Evolutionary conservation across 108 stramenopile genomes (phyloP).

Genomic region (Skeletonema tropicum): DNA sequence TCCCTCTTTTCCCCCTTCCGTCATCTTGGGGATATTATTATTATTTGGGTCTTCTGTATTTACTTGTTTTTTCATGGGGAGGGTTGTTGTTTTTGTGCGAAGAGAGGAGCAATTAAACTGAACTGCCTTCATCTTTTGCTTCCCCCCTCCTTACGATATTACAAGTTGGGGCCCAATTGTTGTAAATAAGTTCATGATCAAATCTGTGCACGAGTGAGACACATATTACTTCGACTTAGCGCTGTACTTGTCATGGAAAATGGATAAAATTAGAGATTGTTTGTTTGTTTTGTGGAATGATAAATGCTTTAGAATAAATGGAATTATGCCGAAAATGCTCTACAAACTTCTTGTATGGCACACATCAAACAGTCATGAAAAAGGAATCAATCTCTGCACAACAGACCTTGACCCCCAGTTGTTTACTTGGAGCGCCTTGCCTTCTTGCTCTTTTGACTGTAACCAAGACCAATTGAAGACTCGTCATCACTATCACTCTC

Average conservation of each 20-base stretch:
- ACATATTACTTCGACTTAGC: too few relatives aligned
- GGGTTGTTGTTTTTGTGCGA: not conserved
- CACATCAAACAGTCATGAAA: not conserved
- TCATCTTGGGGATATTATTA: too few relatives aligned
- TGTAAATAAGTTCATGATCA: too few relatives aligned
- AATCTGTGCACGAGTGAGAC: too few relatives aligned
- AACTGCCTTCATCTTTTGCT: not conserved
- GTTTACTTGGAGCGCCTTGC: not conserved
- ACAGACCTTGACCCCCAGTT: not conserved
- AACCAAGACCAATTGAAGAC: not conserved
- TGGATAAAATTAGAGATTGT: not conserved
- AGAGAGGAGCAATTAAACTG: too few relatives aligned
- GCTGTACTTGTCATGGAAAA: not conserved
- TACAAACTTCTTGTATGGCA: not conserved
- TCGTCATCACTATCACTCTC: not conserved
- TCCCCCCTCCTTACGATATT: too few relatives aligned
- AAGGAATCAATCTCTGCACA: too few relatives aligned
- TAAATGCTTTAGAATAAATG: not conserved
- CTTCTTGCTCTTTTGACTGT: conserved; percentile 3
- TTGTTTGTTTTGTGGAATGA: not conserved
- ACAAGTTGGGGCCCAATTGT: too few relatives aligned
- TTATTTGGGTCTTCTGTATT: too few relatives aligned
- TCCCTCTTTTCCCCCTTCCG: too few relatives aligned
- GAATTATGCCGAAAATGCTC: not conserved
- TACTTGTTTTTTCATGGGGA: not conserved